Evolutionary conservation across 2,329 filamentous ascomycete genomes (phyloP).

Genomic region (Colletotrichum sp.): DNA sequence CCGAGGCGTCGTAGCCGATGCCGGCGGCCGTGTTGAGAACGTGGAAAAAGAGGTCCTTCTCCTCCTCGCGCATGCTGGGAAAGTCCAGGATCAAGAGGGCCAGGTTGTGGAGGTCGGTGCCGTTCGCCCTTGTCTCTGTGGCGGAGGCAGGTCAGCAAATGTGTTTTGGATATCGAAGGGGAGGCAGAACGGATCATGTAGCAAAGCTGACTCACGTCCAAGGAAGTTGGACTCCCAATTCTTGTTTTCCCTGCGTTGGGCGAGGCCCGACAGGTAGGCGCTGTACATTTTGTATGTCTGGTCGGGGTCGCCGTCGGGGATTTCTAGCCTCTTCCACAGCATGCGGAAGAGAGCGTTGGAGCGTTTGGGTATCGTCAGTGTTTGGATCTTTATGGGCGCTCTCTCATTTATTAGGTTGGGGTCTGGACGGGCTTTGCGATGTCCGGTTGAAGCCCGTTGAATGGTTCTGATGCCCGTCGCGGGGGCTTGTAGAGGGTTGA

Average conservation of each 20-base stretch:
- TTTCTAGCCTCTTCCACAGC: not conserved
- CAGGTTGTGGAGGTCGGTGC: not conserved
- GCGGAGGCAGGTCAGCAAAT: not conserved
- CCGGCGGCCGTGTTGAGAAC: constrained; percentile 38
- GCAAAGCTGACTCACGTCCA: not conserved
- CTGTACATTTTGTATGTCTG: constrained; percentile 1
- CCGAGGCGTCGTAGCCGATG: constrained; percentile 32
- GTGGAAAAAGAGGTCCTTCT: not conserved
- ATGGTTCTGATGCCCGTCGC: not conserved
- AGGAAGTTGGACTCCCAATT: not conserved
- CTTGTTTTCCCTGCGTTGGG: not conserved
- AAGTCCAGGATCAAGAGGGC: not conserved
- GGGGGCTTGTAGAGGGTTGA: not conserved
- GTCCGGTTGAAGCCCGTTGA: not conserved
- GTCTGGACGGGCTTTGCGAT: not conserved
- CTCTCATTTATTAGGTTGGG: not conserved
- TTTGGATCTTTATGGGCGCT: not conserved
- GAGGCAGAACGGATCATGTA: not conserved
- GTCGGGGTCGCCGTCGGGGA: not conserved
- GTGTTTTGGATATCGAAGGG: not conserved
- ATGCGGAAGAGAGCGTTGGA: not conserved
- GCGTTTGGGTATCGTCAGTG: not conserved
- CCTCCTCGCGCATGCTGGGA: not conserved
- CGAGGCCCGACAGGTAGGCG: not conserved
- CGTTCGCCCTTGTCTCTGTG: not conserved